Conservation (phyloP, 2,329 filamentous ascomycete genomes). For the Beauveria varroae region DNA sequence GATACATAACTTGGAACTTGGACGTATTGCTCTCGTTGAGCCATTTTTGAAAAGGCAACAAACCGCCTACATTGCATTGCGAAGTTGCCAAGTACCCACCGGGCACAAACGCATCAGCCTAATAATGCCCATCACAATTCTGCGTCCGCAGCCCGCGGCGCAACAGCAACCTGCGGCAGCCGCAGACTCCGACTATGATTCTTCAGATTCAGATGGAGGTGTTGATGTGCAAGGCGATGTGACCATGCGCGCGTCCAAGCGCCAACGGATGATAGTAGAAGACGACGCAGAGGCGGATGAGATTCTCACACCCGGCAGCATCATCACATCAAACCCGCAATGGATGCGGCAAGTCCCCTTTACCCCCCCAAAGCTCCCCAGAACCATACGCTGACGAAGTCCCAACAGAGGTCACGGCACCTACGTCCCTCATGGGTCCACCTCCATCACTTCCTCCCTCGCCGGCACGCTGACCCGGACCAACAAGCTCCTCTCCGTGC, state of each 20-base stretch:
- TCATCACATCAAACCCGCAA: constrained; percentile 85
- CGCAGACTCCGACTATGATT: constrained; percentile 26
- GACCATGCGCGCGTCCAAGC: constrained; percentile 36
- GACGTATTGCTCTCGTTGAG: too few species aligned
- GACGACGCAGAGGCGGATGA: constrained; percentile 28
- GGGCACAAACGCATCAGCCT: neutral
- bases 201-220: constrained; percentile 32
- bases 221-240: constrained; percentile 38
- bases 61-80: too few species aligned
- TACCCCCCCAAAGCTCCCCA: too few species aligned
- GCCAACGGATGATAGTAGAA: constrained; percentile 23
- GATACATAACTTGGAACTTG: neutral
- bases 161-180: constrained; percentile 17
- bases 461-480: constrained; percentile 87
- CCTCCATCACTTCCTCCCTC: constrained; percentile 78
- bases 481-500: constrained; percentile 92
- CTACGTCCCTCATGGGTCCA: constrained; percentile 56
- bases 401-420: constrained; percentile 78
- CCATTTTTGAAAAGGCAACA: neutral
- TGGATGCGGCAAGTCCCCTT: constrained; percentile 68
- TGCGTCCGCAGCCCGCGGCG: constrained; percentile 30
- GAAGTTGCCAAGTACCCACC: neutral
- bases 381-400: neutral
- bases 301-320: constrained; percentile 82
- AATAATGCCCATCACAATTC: constrained; percentile 42